Evolutionary conservation across 2,329 filamentous ascomycete species (phyloP), one percentile per base, ranked within the genome.

Genomic region (Calonectria pauciramosa): DNA sequence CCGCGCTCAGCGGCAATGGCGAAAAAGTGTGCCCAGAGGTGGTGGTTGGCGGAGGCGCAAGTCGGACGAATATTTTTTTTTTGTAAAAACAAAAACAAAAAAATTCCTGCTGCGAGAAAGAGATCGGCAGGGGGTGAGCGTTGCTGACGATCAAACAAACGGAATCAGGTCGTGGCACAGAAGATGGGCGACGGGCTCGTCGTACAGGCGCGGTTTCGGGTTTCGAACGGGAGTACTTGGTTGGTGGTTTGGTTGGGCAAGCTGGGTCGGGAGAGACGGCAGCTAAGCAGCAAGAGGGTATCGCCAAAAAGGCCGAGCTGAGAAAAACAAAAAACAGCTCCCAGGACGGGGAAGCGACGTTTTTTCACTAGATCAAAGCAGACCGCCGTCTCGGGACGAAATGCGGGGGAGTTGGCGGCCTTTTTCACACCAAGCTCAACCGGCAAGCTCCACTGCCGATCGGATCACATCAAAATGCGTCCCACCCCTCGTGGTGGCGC

Each of bases 181-280:
- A 59, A 16, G 11, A 26, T 23, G 14, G 49, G 7, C 7, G 32
- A 51, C 8, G 18, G 38, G n/a, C 41, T 3, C 11, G 49, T 47
- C 34, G 52, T 23, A 56, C 51, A 51, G 36, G 54, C 30, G 49
- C 63, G n/a, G 54, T 85, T n/a, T n/a, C n/a, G n/a, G n/a, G n/a
- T n/a, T n/a, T 84, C 20, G 90, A 82, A 26, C 90, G 71, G 13
- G 87, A 85, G 1, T 89, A 83, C 68, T 14, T 91, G 88, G 4
- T 68, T 85, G 85, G 76, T 90, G 89, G 38, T 87, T 82, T 90
- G 89, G 38, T 87, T 82, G 71, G 87, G n/a, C n/a, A 10, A 23
- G 59, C 20, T 8, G 28, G 28, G 30, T 38, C 23, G 28, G 9
- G 71, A 52, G 67, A 68, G 60, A 49, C 34, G 28, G 20, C 41